Evolutionary conservation across 495 filamentous ascomycete genomes (phyloP), one percentile per base, ranked within the genome.

Genomic region (Gamarada debralockiae): DNA sequence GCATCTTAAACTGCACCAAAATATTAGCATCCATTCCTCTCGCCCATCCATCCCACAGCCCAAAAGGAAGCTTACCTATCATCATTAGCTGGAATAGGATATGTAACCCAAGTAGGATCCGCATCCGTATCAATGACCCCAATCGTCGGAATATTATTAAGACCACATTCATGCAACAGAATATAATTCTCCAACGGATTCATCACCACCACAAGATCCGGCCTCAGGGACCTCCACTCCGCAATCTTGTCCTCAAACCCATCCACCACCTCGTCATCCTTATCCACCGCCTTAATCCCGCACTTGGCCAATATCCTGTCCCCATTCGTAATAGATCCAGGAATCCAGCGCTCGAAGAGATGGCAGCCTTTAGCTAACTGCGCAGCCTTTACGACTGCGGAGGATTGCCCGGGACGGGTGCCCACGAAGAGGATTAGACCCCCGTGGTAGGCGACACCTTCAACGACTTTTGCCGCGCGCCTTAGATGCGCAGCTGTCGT

Each of bases 31-130:
- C 49, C 18, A 25, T 21, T 1, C 10, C 4, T 29, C 10, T 29
- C 27, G 10, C 4, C 27, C 4, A 10, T 5, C 5, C 27, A 15
- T 23, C 12, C 3, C 31, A 45, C n/a, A 34, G 36, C 21, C 14
- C 46, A 15, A 37, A 49, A 7, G 21, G 9, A 33, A 29, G 66
- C 75, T 63, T 63, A 87, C 84, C 83, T 87, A 69, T 99, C 93
- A 63, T 99, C 93, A 65, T 99, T 99, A 17, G 90, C 87, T 4
- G 93, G 93, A 58, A 99, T 96, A 2, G 89, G 88, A 68, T 99
- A 99, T 6, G 93, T 99, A 25, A 97, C 90, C 76, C 89, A 90
- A 1, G 88, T 90, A 3, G 93, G 90, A 70, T 99, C 82, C 5
- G 87, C 83, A 70, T 99, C 85, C 0, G 93, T 97, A 73, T 99